These are phyloP conservation scores for Lupinus albus DNA, from an alignment of 306 rosid species.

Conservation along the genomic window DNA sequence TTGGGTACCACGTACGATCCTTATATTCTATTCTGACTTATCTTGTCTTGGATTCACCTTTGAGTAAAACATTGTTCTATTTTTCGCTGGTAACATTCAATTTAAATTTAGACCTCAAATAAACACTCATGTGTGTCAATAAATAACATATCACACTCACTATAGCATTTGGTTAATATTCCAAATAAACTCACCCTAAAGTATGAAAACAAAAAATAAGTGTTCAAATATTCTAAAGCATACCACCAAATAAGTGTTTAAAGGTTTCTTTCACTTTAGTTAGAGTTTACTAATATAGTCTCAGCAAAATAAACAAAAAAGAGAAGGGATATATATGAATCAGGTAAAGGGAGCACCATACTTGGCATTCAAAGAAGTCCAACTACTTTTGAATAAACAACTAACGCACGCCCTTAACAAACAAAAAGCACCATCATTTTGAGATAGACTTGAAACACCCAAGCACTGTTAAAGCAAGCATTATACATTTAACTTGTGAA, in stretches of 20 bases:
- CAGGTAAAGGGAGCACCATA: constrained; percentile 31
- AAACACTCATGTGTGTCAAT: not conserved
- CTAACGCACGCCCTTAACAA: constrained; percentile 30
- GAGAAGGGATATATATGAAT: not conserved
- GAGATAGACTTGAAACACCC: constrained; percentile 44
- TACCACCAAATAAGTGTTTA: not conserved
- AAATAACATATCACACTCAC: too few species aligned
- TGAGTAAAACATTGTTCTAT: not conserved
- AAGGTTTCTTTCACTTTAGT: constrained; percentile 2
- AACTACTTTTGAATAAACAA: constrained; percentile 38
- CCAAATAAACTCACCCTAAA: not conserved
- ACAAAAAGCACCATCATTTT: constrained; percentile 50
- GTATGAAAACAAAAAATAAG: too few species aligned
- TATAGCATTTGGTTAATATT: not conserved
- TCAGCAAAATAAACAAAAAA: not conserved
- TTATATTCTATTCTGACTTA: not conserved
- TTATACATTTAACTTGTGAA: constrained; percentile 49
- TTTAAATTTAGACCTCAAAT: not conserved
- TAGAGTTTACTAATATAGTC: too few species aligned
- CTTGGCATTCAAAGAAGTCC: constrained; percentile 36
- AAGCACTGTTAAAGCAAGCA: constrained; percentile 55
- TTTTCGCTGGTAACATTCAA: too few species aligned
- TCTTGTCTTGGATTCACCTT: not conserved
- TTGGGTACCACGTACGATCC: not conserved
- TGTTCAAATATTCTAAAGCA: too few species aligned